Evolutionary conservation across 148 eudicot genomes (phyloP), one percentile per base, ranked within the genome.

Genomic region (Amaranthus cruentus): DNA sequence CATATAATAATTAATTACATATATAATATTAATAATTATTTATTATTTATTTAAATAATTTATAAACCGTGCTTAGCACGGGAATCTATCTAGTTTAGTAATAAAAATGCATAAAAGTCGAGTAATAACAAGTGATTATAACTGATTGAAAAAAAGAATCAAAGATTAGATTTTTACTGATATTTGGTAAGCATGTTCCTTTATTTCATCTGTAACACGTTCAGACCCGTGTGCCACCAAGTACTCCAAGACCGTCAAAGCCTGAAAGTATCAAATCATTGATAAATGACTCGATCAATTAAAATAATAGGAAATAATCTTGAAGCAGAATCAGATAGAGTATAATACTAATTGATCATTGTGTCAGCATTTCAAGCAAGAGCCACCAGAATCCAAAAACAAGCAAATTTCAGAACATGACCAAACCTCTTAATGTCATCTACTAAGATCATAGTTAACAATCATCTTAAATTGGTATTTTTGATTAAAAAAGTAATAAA

Each of bases 151-250:
- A 63, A 4, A 57, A 49, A 38, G 58, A 76, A 15, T 9, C 15
- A 50, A 77, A 52, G 66, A 57, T 56, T 60, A 18, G 15, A 58
- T 73, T 75, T 48, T 60, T 68, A 89, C 97, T 54, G 97, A 89
- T 85, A 93, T 89, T 81, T 93, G 98, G 81, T 93, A 91, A 64
- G 91, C 89, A 76, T 89, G 99, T 81, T 96, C 97, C 75, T 85
- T 90, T 80, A 96, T 96, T 70, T 96, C 99, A 79, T 92, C 97
- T 80, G 91, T 87, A 63, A 86, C 92, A 78, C 96, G 96, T 82
- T 96, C 97, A 47, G 99, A 96, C 42, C 99, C 97, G 83, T 92
- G 82, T 48, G 94, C 99, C 60, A 96, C 94, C 91, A 96, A 79
- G 82, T 90, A 96, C 42, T 96, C 99, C 86, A 96, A 68, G 73